Conservation (phyloP, 1,284 basidiomycete genomes). For the Leccinum pachyderme region DNA sequence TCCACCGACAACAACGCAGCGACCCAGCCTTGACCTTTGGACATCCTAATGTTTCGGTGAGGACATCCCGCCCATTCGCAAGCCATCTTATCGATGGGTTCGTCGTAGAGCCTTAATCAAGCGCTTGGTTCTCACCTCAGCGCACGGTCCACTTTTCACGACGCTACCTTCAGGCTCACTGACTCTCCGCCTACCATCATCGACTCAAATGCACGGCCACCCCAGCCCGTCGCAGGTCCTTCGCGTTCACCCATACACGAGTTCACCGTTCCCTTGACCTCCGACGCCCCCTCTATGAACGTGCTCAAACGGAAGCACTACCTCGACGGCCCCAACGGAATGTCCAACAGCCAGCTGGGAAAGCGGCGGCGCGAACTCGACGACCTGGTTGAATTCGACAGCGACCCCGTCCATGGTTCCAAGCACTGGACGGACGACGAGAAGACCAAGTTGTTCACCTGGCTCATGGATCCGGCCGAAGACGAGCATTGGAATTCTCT, state of each 20-base stretch:
- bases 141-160: constrained; percentile 32
- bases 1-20: constrained; percentile 10
- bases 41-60: constrained; percentile 36
- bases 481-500: constrained; percentile 75
- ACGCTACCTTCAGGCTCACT: constrained; percentile 28
- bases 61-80: constrained; percentile 2
- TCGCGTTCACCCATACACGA: constrained; percentile 36
- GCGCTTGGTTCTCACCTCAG: constrained; percentile 34
- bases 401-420: constrained; percentile 56
- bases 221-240: constrained; percentile 29
- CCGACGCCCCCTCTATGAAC: constrained; percentile 24
- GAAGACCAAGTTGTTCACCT: constrained; percentile 67
- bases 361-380: constrained; percentile 54
- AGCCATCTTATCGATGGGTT: constrained; percentile 6
- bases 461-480: constrained; percentile 66
- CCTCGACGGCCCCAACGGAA: constrained; percentile 37
- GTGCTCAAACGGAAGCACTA: constrained; percentile 50
- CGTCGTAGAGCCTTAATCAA: constrained; percentile 34
- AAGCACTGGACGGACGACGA: constrained; percentile 82
- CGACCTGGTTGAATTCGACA: constrained; percentile 45
- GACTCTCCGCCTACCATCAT: constrained; percentile 35
- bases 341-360: constrained; percentile 34
- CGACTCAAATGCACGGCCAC: constrained; percentile 30
- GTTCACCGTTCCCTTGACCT: constrained; percentile 30
- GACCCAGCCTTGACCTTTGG: constrained; percentile 34